Evolutionary conservation across 2,329 filamentous ascomycete species (phyloP).

Genomic region (Raffaelea albimanens): DNA sequence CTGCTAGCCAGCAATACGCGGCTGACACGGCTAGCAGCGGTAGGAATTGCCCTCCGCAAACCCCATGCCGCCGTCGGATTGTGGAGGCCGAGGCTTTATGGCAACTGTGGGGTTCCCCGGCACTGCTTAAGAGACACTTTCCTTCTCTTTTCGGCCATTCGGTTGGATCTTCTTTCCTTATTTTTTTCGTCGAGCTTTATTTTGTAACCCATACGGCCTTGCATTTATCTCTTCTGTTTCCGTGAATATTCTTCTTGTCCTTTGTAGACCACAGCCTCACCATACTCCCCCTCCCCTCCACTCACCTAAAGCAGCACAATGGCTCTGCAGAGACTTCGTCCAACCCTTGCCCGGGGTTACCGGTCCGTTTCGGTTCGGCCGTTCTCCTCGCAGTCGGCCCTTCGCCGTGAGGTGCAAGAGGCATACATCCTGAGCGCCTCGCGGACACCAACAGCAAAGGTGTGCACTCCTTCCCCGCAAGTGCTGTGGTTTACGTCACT

Average conservation of each 20-base stretch:
- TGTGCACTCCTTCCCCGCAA: conserved; percentile 23
- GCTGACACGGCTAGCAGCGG: neutral
- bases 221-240: neutral
- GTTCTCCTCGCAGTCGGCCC: conserved; percentile 30
- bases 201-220: no score
- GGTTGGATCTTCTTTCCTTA: neutral
- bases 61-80: neutral
- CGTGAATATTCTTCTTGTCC: neutral
- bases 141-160: no score
- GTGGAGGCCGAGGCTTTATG: neutral
- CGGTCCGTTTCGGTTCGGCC: conserved; percentile 29
- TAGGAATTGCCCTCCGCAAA: neutral
- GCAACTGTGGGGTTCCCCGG: neutral
- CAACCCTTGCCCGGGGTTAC: conserved; percentile 4
- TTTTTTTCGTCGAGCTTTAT: neutral
- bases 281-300: neutral
- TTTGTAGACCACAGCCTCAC: neutral
- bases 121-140: neutral
- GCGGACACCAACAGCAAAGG: conserved; percentile 83
- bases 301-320: conserved; percentile 5
- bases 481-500: neutral
- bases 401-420: conserved; percentile 59
- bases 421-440: conserved; percentile 90
- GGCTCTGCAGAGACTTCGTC: conserved; percentile 8
- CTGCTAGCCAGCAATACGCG: neutral